Evolutionary conservation across 2,329 filamentous ascomycete genomes (phyloP).

Genomic region (Aspergillus pseudonomiae): DNA sequence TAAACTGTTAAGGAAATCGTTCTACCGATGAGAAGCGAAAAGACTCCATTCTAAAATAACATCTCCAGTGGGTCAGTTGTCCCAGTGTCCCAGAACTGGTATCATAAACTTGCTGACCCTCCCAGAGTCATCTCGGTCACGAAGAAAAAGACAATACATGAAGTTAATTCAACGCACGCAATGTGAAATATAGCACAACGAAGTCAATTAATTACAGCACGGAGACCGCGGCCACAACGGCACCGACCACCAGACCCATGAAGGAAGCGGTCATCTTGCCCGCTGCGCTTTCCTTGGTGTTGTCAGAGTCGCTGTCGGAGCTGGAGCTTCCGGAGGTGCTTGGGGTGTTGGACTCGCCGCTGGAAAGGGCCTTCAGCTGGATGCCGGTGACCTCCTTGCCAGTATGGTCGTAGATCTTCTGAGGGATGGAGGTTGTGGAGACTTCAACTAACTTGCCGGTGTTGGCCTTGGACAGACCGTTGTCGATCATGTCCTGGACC

Average conservation of each 20-base stretch:
- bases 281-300: conserved; percentile 18
- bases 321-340: conserved; percentile 33
- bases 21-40: not conserved
- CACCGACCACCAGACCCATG: conserved; percentile 29
- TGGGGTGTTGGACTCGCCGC: conserved; percentile 61
- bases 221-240: conserved; percentile 31
- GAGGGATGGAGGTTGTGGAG: conserved; percentile 57
- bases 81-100: not conserved
- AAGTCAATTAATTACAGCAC: conserved; percentile 27
- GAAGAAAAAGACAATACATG: not conserved
- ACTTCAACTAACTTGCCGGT: conserved; percentile 67
- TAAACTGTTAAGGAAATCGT: not conserved
- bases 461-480: conserved; percentile 69
- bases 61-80: not conserved
- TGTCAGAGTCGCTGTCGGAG: conserved; percentile 16
- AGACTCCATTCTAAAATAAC: not conserved
- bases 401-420: conserved; percentile 59
- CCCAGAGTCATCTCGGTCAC: not conserved
- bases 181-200: not conserved
- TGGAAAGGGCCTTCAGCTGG: conserved; percentile 57
- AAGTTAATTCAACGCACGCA: not conserved
- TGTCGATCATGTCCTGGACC: conserved; percentile 71
- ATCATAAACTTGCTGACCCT: not conserved
- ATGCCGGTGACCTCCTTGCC: conserved; percentile 65
- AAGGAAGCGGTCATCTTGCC: conserved; percentile 26